phyloP scores from a whole-genome alignment of 768 basidiomycete genomes.

The Lactarius hengduanensis region DNA sequence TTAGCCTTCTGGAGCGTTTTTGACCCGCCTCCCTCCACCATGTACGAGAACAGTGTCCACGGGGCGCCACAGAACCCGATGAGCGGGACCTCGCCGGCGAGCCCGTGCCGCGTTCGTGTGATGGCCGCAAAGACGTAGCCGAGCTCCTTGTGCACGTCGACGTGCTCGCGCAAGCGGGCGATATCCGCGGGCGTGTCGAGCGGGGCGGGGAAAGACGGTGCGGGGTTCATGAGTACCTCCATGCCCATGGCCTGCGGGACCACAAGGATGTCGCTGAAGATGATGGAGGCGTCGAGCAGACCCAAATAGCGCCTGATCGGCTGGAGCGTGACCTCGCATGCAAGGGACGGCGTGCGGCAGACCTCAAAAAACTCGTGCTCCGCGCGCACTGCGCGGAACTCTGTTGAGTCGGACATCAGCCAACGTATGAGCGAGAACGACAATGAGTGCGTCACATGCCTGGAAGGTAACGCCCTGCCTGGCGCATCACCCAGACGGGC shows the following conservation, averaged over 20 bases:
- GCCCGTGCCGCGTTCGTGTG: conserved; percentile 72
- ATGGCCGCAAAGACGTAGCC: conserved; percentile 93
- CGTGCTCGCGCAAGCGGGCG: conserved; percentile 52
- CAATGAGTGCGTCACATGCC: conserved; percentile 45
- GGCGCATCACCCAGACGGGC: conserved; percentile 99
- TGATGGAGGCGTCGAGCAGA: conserved; percentile 92
- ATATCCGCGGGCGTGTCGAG: conserved; percentile 76
- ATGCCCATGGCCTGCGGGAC: conserved; percentile 98
- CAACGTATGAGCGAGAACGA: conserved; percentile 1
- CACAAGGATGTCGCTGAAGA: conserved; percentile 98
- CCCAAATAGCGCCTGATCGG: conserved; percentile 87
- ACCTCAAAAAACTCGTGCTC: conserved; percentile 93
- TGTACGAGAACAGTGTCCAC: conserved; percentile 97
- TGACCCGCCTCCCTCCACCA: conserved; percentile 95
- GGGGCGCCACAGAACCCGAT: conserved; percentile 98
- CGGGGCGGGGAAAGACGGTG: conserved; percentile 85
- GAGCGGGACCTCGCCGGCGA: conserved; percentile 88
- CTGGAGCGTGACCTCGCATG: conserved; percentile 87
- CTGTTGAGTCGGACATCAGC: conserved; percentile 44
- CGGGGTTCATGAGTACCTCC: conserved; percentile 92
- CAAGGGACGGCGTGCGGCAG: conserved; percentile 88
- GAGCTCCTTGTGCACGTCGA: conserved; percentile 81
- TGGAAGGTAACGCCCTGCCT: conserved; percentile 93
- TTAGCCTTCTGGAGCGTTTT: conserved; percentile 91
- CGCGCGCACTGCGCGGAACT: conserved; percentile 85